Evolutionary conservation across 805 yeast species (phyloP).

Genomic region (Wickerhamomyces rabaulensis): DNA sequence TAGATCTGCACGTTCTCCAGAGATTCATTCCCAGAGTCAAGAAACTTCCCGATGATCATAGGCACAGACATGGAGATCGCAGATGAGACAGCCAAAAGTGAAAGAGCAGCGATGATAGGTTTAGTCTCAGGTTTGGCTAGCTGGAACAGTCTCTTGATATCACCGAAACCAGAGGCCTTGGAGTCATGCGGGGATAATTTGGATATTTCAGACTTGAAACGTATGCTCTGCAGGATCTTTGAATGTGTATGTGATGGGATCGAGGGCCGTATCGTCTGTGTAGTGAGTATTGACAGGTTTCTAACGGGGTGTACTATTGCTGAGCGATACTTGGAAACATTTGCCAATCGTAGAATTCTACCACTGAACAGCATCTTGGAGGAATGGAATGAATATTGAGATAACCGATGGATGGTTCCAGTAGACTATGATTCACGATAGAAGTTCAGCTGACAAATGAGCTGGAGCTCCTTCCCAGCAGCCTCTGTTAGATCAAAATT

Average conservation of each 20-base stretch:
- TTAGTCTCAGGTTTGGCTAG: constrained; percentile 55
- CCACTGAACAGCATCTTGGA: not conserved
- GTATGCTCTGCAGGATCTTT: not conserved
- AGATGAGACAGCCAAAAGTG: constrained; percentile 63
- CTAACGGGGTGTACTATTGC: not conserved
- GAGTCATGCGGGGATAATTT: constrained; percentile 29
- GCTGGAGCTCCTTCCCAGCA: no score
- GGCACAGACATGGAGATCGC: constrained; percentile 81
- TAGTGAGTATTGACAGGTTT: not conserved
- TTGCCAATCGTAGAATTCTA: not conserved
- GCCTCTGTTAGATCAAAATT: not conserved
- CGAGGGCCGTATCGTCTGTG: not conserved
- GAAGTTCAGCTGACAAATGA: no score
- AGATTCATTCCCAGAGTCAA: constrained; percentile 44
- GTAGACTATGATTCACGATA: no score
- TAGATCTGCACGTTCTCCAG: constrained; percentile 34
- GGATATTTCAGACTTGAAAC: not conserved
- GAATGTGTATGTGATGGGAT: not conserved
- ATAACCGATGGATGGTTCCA: no score
- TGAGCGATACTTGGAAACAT: not conserved
- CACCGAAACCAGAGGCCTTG: constrained; percentile 29
- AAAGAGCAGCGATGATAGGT: constrained; percentile 55
- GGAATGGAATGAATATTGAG: not conserved
- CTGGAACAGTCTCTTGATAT: constrained; percentile 40
- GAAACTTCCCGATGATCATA: constrained; percentile 74